These are phyloP conservation scores for Leishmania gerbilli DNA, from an alignment of 208 protist genomes.

Conservation along the genomic window DNA sequence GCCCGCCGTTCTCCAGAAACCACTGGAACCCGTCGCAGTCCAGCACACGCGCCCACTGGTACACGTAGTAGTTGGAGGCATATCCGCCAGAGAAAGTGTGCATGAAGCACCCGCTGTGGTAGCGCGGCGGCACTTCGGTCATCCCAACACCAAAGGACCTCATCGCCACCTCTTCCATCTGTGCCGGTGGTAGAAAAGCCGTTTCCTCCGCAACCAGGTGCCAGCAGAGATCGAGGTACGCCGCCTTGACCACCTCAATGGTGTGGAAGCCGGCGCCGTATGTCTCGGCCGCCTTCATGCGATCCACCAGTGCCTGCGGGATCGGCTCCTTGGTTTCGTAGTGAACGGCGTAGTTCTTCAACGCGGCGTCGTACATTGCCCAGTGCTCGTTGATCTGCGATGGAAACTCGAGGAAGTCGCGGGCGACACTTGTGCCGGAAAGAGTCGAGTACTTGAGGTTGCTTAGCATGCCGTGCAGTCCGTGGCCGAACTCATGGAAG, in stretches of 20 bases:
- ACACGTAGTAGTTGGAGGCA: constrained; percentile 69
- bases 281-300: constrained; percentile 35
- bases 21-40: constrained; percentile 63
- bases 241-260: constrained; percentile 53
- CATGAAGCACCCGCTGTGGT: constrained; percentile 50
- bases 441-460: constrained; percentile 38
- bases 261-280: constrained; percentile 43
- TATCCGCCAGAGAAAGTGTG: constrained; percentile 80
- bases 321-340: constrained; percentile 54
- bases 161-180: constrained; percentile 42
- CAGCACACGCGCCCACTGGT: constrained; percentile 71
- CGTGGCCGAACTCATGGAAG: constrained; percentile 78
- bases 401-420: constrained; percentile 81
- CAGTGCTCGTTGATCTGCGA: constrained; percentile 86
- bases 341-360: constrained; percentile 58
- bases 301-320: constrained; percentile 45
- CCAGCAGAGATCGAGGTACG: constrained; percentile 55
- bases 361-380: constrained; percentile 45
- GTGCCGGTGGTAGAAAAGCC: constrained; percentile 9
- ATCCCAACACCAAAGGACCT: constrained; percentile 5
- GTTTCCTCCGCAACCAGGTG: constrained; percentile 41
- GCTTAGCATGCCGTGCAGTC: constrained; percentile 80
- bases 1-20: constrained; percentile 64
- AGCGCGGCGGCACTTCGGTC: constrained; percentile 32
- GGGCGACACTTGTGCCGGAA: constrained; percentile 61